Base-by-base conservation (phyloP, 257 asterid genomes). In the Paraleonurus japonicus region DNA sequence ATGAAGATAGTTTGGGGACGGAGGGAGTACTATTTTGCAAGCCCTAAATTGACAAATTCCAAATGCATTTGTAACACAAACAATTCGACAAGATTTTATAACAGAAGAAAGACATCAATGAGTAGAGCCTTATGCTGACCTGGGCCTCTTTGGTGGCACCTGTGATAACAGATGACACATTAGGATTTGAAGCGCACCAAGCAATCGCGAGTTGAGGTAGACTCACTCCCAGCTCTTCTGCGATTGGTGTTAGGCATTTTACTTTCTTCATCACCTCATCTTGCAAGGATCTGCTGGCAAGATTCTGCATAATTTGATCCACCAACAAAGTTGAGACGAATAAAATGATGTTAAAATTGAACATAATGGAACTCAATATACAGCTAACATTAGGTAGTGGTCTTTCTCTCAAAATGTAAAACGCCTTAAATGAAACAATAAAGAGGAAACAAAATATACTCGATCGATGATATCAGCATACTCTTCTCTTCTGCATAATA, bases 171-270 rank as follows among this genome's bases (percentile, higher is more conserved):
- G 98, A 85, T 19, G 98, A 89, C 64, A 95, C 98, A 70, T 95
- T 85, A 20, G 99, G 98, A 81, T 95, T 95, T 28, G 94, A 76
- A 77, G 99, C 99, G 81, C 99, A 95, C 98, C 98, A 95, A 11
- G 98, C 99, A 75, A 95, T 88, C 19, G 99, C 96, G 55, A 95
- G 94, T 80, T 92, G 99, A 61, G 98, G 77, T 39, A 92, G 74
- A 80, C 97, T 79, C 77, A 92, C 98, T 1, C 90, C 98, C 19
- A 92, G 84, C 80, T 88, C 96, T 4, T 87, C 88, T 0, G 99
- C 99, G 69, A 95, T 92, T 30, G 98, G 99, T 74, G 84, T 88
- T 81, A 94, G 45, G 60, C 87, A 88, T 16, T 82, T 80, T 48
- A 91, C 97, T 82, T 91, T 94, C 87, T 35, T 87, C 80, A 92